Base-by-base conservation (phyloP, 805 yeast species). In the Kluyveromyces aestuarii region DNA sequence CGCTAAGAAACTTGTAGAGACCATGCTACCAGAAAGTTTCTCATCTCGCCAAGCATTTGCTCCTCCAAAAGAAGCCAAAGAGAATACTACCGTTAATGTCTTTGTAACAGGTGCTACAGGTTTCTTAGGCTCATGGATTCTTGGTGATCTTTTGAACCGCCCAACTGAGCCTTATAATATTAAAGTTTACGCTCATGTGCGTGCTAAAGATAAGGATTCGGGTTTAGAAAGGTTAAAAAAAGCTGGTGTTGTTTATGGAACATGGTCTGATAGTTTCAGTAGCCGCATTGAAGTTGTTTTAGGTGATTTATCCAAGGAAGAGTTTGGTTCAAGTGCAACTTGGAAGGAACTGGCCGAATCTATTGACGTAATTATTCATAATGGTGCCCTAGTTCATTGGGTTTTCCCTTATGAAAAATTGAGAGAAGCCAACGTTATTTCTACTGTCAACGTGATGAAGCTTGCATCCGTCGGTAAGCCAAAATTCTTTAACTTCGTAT, bases 381-480 rank as follows among this genome's bases (percentile, higher is more conserved):
- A 93, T 58, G 99, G 98, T 72, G 99, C 99, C 16, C 74, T 90
- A 52, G 99, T 93, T 37, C 99, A 93, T 67, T 93, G 99, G 99
- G 96, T 90, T 2, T 93, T 86, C 66, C 98, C 99, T 27, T 93
- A 93, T 69, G 71, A 84, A 44, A 87, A 86, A 55, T 73, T 93
- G 60, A 80, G 98, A 58, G 96, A 87, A 55, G 93, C 98, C 35
- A 93, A 93, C 62, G 99, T 95, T 33, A 70, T 90, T 50, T 81
- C 96, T 41, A 85, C 98, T 0, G 69, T 91, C 50, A 86, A 90
- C 59, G 87, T 89, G 9, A 72, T 93, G 77, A 81, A 81, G 61
- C 68, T 90, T 58, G 61, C 73, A 37, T 82, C 93, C 58, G 77
- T 81, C 8, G 70, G 73, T 40, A 89, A 86, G 64, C 79, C 97